These are phyloP conservation scores for Elymus sibiricus DNA, from an alignment of 176 grass and related monocot species.

Conservation along the genomic window DNA sequence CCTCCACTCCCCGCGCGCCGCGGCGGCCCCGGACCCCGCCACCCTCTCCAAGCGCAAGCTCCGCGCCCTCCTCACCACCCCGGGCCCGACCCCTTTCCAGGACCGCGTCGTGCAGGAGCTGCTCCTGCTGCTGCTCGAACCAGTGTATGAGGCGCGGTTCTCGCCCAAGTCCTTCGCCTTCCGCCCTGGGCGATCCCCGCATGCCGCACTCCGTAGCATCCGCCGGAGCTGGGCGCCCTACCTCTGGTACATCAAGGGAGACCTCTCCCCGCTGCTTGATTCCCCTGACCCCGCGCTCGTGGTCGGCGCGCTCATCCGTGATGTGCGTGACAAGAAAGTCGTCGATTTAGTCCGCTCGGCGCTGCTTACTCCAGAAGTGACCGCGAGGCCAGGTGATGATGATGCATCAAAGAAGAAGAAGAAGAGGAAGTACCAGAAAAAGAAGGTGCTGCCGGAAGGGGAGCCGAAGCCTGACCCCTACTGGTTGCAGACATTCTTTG, in stretches of 20 bases:
- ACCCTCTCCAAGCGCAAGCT: constrained; percentile 97
- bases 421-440: constrained; percentile 95
- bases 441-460: constrained; percentile 79
- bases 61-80: constrained; percentile 66
- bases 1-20: constrained; percentile 67
- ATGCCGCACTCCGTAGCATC: constrained; percentile 75
- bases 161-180: constrained; percentile 87
- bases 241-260: constrained; percentile 95
- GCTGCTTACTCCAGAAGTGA: constrained; percentile 57
- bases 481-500: constrained; percentile 89
- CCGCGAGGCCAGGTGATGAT: constrained; percentile 43
- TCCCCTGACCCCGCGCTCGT: constrained; percentile 63
- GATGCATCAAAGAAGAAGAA: constrained; percentile 63
- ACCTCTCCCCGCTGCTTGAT: constrained; percentile 76
- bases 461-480: constrained; percentile 95
- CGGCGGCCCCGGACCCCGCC: constrained; percentile 46
- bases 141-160: constrained; percentile 76
- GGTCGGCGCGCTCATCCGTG: constrained; percentile 72
- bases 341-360: constrained; percentile 80
- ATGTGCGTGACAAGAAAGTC: constrained; percentile 85
- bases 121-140: constrained; percentile 86
- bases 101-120: constrained; percentile 92
- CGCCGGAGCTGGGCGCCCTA: constrained; percentile 79
- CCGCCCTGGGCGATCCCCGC: constrained; percentile 74
- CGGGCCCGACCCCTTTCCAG: constrained; percentile 72